These are phyloP conservation scores for Teunomyces barrocoloradensis DNA, from an alignment of 805 yeast species.

Conservation along the genomic window DNA sequence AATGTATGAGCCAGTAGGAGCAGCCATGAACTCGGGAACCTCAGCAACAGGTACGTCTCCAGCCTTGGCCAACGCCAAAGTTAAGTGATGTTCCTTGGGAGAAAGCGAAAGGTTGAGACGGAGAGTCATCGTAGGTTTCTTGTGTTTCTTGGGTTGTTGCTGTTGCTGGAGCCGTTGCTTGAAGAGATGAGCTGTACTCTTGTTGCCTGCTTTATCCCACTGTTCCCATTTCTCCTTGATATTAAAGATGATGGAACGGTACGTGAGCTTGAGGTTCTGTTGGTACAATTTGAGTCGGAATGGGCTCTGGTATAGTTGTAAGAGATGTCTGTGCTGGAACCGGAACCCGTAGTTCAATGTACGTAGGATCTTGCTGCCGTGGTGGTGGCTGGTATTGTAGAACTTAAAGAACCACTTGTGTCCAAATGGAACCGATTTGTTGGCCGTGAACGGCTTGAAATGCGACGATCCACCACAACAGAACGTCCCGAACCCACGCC, in stretches of 20 bases:
- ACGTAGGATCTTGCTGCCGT: slow-evolving; percentile 3
- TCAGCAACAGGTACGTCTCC: slow-evolving; percentile 10
- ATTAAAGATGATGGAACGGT: slow-evolving; percentile 17
- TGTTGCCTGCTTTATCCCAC: background rate
- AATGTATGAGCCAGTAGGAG: slow-evolving; percentile 27
- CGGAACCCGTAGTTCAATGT: slow-evolving; percentile 14
- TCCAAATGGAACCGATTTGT: slow-evolving; percentile 2
- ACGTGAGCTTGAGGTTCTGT: slow-evolving; percentile 17
- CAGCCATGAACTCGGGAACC: slow-evolving; percentile 8
- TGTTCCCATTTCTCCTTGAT: slow-evolving; percentile 3
- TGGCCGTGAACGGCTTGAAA: slow-evolving; percentile 9
- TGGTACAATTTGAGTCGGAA: slow-evolving; percentile 19
- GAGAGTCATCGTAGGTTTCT: slow-evolving; percentile 8
- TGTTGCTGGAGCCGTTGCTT: background rate
- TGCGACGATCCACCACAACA: slow-evolving; percentile 2
- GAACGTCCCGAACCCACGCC: slow-evolving; percentile 5
- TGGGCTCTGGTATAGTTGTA: slow-evolving; percentile 19
- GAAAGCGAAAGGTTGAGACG: slow-evolving; percentile 30
- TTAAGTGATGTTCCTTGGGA: slow-evolving; percentile 19
- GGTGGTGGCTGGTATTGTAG: slow-evolving; percentile 8
- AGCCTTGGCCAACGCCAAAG: slow-evolving; percentile 18
- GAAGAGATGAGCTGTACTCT: background rate
- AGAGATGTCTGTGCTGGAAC: slow-evolving; percentile 18
- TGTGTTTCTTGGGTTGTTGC: background rate
- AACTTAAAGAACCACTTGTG: slow-evolving; percentile 12